phyloP scores from a whole-genome alignment of 2,329 filamentous ascomycete species.

The Sarocladium kiliense region DNA sequence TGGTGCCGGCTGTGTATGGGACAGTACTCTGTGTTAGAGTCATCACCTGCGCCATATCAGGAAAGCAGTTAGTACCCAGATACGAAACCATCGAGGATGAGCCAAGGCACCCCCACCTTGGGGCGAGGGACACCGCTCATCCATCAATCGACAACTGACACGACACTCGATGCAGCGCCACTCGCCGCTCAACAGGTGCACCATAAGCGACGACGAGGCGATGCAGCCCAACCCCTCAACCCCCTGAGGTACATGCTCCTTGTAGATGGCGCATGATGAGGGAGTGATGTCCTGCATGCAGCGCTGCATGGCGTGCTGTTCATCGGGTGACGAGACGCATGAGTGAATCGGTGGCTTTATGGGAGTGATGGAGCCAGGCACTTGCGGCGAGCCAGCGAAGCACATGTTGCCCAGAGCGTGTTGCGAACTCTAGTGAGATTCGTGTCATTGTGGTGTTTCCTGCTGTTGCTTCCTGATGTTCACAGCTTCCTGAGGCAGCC shows the following conservation, averaged over 20 bases:
- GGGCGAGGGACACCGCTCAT: not conserved
- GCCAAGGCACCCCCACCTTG: not conserved
- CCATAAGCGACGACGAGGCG: not conserved
- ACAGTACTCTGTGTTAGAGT: not conserved
- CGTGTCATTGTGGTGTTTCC: no score
- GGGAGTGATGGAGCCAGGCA: no score
- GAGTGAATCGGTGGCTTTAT: not conserved
- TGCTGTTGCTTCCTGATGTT: not conserved
- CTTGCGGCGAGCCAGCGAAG: no score
- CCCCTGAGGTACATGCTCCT: not conserved
- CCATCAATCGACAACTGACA: not conserved
- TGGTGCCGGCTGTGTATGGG: no score
- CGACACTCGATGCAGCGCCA: not conserved
- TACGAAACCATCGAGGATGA: not conserved
- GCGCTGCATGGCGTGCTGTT: constrained; percentile 1
- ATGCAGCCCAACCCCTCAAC: not conserved
- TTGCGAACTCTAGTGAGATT: no score
- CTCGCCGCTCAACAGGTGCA: not conserved
- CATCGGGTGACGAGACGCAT: not conserved
- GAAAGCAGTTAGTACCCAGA: not conserved
- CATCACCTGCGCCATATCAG: not conserved
- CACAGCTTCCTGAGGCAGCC: not conserved
- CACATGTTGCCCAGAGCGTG: no score
- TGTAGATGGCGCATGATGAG: not conserved
- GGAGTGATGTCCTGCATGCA: constrained; percentile 4